Evolutionary conservation across 2,329 filamentous ascomycete genomes (phyloP).

Genomic region (Erysiphe neolycopersici): DNA sequence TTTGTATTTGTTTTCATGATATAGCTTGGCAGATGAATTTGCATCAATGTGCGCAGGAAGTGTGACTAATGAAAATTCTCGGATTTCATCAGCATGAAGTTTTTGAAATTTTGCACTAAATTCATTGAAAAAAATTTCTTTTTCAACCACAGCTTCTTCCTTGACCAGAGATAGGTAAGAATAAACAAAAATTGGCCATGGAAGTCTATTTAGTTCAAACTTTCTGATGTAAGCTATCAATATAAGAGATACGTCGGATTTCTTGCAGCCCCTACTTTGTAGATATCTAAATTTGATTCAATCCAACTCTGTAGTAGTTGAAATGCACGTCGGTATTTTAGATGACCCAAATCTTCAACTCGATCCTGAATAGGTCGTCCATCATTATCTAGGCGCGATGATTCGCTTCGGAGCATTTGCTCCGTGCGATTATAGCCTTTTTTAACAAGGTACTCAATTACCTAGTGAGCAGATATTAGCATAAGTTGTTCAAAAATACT

Average conservation of each 20-base stretch:
- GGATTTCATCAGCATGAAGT: slow-evolving; percentile 58
- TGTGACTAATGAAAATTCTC: slow-evolving; percentile 43
- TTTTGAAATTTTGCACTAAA: slow-evolving; percentile 45
- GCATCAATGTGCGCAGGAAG: slow-evolving; percentile 53
- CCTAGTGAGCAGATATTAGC: slow-evolving; percentile 17
- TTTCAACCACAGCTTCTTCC: slow-evolving; percentile 43
- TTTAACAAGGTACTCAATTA: slow-evolving; percentile 88
- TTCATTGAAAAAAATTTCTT: slow-evolving; percentile 33
- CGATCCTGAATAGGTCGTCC: slow-evolving; percentile 43
- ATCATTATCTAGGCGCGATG: slow-evolving; percentile 54
- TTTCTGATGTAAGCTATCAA: slow-evolving; percentile 13
- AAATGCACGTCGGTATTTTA: slow-evolving; percentile 54
- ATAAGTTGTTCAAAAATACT: too few species aligned
- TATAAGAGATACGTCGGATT: slow-evolving; percentile 2
- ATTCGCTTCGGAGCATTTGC: slow-evolving; percentile 76
- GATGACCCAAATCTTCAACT: slow-evolving; percentile 43
- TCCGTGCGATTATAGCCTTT: slow-evolving; percentile 87
- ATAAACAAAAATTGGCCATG: slow-evolving; percentile 91
- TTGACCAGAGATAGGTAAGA: slow-evolving; percentile 60
- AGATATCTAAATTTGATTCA: slow-evolving; percentile 75
- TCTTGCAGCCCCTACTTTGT: slow-evolving; percentile 35
- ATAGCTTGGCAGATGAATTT: slow-evolving; percentile 54
- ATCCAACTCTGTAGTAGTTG: slow-evolving; percentile 55
- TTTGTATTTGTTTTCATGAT: slow-evolving; percentile 66
- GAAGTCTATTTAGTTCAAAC: slow-evolving; percentile 64